Conservation (phyloP, 352 stramenopile genomes). For the Phytophthora litchii region DNA sequence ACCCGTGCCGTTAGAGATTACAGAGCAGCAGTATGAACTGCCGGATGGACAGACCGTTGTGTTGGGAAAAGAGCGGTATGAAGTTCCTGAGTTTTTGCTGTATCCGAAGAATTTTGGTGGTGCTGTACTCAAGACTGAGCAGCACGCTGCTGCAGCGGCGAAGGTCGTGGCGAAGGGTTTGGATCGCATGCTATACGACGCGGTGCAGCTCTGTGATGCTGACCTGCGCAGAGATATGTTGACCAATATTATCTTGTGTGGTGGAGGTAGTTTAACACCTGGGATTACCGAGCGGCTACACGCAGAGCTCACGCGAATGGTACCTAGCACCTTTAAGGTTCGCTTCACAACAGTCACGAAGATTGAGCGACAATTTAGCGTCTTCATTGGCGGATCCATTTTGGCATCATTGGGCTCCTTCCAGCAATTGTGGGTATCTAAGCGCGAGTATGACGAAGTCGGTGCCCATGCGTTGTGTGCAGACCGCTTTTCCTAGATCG, state of each 20-base stretch:
- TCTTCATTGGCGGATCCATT: constrained; percentile 89
- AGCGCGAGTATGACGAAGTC: constrained; percentile 84
- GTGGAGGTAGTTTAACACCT: constrained; percentile 72
- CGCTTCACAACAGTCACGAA: constrained; percentile 85
- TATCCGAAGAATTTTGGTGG: constrained; percentile 64
- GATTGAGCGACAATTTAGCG: constrained; percentile 87
- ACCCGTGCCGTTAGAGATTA: constrained; percentile 24
- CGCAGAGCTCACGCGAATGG: constrained; percentile 72
- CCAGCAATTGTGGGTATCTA: constrained; percentile 90
- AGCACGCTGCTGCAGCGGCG: constrained; percentile 46
- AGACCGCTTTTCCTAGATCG: constrained; percentile 68
- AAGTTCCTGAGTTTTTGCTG: constrained; percentile 80
- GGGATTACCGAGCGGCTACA: constrained; percentile 86
- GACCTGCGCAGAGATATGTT: constrained; percentile 87
- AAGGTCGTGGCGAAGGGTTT: constrained; percentile 70
- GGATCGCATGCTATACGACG: constrained; percentile 83
- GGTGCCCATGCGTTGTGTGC: constrained; percentile 69
- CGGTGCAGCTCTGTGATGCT: constrained; percentile 81
- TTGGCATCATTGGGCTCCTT: constrained; percentile 88
- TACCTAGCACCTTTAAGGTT: constrained; percentile 87
- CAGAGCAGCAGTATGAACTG: constrained; percentile 72
- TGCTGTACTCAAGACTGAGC: constrained; percentile 51
- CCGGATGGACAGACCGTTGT: constrained; percentile 75
- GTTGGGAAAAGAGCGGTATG: constrained; percentile 72
- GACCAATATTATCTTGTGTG: constrained; percentile 88